Evolutionary conservation across 1,139 yeast genomes (phyloP), one percentile per base, ranked within the genome.

Genomic region (Yamadazyma dendronema): DNA sequence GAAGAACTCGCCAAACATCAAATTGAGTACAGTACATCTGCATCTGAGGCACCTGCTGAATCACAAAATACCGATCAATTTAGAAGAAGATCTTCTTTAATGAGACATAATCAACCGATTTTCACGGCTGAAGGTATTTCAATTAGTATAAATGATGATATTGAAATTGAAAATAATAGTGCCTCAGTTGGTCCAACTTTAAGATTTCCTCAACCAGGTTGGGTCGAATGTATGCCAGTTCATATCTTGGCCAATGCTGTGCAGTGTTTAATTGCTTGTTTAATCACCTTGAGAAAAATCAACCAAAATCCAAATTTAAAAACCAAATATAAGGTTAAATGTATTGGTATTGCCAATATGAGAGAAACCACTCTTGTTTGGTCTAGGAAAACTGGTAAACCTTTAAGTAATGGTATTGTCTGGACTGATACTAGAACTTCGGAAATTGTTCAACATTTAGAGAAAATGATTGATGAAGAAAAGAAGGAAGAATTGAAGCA

Each of bases 391-490:
- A 88, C 97, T 2, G 97, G 97, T 33, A 71, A 74, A 50, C 94
- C 97, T 2, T 73, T 87, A 39, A 74, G 83, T 57, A 82, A 85
- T 55, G 97, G 97, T 57, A 87, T 90, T 57, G 95, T 92, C 34
- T 90, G 97, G 97, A 86, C 94, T 43, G 97, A 90, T 63, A 85
- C 95, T 29, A 77, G 97, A 57, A 90, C 96, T 24, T 64, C 85
- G 8, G 81, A 74, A 28, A 75, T 87, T 41, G 92, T 88, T 40
- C 78, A 77, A 48, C 77, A 81, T 50, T 73, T 84, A 60, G 77
- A 74, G 50, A 70, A 72, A 48, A 67, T 69, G 52, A 74, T 79
- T 39, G 73, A 81, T 24, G 81, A 77, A 28, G 86, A 84, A 23
- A 62, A 64, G 37, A 71, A 79, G 52, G 79, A 76, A 36, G 73